These are phyloP conservation scores for Pythium phragmiticola DNA, from an alignment of 352 stramenopile genomes.

Conservation along the genomic window DNA sequence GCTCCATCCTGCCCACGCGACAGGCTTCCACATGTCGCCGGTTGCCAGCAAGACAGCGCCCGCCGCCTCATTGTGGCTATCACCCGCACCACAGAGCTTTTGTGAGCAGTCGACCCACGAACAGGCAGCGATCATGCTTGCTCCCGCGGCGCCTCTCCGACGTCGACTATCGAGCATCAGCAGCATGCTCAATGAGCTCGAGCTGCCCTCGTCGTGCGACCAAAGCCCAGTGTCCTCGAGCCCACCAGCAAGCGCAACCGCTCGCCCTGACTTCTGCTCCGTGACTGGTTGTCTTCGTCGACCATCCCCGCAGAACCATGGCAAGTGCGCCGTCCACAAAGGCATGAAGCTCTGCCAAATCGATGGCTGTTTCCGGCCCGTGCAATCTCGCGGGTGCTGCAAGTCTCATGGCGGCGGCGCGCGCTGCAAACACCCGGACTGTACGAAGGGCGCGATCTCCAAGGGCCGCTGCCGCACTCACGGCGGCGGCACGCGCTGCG, in stretches of 20 bases:
- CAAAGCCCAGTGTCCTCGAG: neutral
- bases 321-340: constrained; percentile 45
- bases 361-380: constrained; percentile 36
- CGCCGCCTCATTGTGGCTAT: neutral
- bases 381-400: constrained; percentile 55
- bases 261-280: constrained; percentile 20
- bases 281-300: constrained; percentile 37
- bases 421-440: constrained; percentile 46
- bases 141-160: constrained; percentile 2
- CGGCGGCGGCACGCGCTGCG: constrained; percentile 52
- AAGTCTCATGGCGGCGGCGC: constrained; percentile 61
- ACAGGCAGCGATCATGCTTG: neutral
- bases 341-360: constrained; percentile 44
- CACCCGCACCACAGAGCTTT: neutral
- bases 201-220: neutral
- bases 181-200: constrained; percentile 7
- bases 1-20: neutral
- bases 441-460: constrained; percentile 51
- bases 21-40: constrained; percentile 27
- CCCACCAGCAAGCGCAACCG: neutral
- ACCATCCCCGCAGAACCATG: constrained; percentile 19
- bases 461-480: constrained; percentile 51
- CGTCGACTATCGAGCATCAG: constrained; percentile 16
- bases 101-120: neutral
- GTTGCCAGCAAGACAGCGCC: constrained; percentile 17